A percentile compares a stretch with the other conserved stretches of the same genome.
These are phyloP conservation scores for Tetrahymena thermophila DNA, from an alignment of 73 alveolate genomes.

Conservation along the genomic window DNA sequence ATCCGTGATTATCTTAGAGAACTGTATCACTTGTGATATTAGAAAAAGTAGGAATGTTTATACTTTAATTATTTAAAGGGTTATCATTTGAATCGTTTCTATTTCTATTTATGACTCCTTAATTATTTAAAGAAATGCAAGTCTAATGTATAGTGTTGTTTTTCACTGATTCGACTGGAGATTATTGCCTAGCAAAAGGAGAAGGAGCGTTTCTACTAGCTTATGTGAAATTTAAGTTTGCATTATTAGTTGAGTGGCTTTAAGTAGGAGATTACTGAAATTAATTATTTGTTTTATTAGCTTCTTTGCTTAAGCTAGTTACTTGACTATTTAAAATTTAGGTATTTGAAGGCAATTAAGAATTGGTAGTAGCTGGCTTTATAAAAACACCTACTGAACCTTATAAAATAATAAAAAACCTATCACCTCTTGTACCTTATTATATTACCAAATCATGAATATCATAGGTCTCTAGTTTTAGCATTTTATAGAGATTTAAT, in stretches of 20 bases:
- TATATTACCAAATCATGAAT: background rate
- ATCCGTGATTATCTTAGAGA: background rate
- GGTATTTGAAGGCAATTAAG: background rate
- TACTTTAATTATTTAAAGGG: background rate
- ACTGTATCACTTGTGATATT: background rate
- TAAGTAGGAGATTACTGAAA: background rate
- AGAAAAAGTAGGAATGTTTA: background rate
- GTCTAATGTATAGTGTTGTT: background rate
- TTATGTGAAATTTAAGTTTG: background rate
- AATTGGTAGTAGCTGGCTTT: background rate
- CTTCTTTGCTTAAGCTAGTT: background rate
- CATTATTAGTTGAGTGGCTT: background rate
- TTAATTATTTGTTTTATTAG: background rate
- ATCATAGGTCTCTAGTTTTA: background rate
- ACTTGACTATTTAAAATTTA: background rate
- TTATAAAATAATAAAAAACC: background rate
- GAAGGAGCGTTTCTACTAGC: background rate
- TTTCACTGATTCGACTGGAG: background rate
- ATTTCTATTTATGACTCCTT: background rate
- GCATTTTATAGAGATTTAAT: background rate
- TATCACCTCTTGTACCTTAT: background rate
- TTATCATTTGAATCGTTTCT: background rate
- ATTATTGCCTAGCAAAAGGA: background rate
- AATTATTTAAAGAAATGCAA: background rate
- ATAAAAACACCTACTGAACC: background rate